These are phyloP conservation scores for Nicotiana tomentosiformis DNA, from an alignment of 257 asterid genomes.

Conservation along the genomic window DNA sequence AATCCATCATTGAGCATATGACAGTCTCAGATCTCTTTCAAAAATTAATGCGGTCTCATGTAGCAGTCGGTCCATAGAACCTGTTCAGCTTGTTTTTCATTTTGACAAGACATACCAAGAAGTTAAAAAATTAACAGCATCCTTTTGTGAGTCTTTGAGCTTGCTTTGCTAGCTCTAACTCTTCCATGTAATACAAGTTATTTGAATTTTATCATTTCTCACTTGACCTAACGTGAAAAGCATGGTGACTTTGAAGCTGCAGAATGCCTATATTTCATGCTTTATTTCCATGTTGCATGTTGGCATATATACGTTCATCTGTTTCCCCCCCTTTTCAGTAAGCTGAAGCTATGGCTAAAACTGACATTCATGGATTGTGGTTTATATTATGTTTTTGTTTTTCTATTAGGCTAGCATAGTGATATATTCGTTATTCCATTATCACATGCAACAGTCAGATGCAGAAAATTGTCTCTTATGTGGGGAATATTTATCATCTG, in stretches of 20 bases:
- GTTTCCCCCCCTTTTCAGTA: neutral
- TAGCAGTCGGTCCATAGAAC: neutral
- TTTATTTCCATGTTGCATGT: neutral
- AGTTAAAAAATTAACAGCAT: neutral
- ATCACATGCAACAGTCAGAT: neutral
- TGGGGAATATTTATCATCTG: neutral
- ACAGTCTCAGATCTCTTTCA: neutral
- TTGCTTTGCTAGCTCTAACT: neutral
- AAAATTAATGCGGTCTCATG: neutral
- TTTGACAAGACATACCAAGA: neutral
- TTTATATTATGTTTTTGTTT: neutral
- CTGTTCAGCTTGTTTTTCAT: neutral
- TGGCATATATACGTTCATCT: neutral
- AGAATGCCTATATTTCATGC: neutral
- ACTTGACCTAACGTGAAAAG: neutral
- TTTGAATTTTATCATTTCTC: neutral
- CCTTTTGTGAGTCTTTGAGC: neutral
- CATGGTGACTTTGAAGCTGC: neutral
- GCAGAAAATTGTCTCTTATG: neutral
- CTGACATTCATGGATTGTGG: neutral
- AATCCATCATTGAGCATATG: neutral
- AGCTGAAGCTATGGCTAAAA: neutral
- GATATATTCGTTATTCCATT: neutral
- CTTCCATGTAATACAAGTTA: neutral
- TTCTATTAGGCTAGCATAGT: neutral